Evolutionary conservation across 2,329 filamentous ascomycete species (phyloP), one percentile per base, ranked within the genome.

Genomic region (Davidsoniella neocaledoniae): DNA sequence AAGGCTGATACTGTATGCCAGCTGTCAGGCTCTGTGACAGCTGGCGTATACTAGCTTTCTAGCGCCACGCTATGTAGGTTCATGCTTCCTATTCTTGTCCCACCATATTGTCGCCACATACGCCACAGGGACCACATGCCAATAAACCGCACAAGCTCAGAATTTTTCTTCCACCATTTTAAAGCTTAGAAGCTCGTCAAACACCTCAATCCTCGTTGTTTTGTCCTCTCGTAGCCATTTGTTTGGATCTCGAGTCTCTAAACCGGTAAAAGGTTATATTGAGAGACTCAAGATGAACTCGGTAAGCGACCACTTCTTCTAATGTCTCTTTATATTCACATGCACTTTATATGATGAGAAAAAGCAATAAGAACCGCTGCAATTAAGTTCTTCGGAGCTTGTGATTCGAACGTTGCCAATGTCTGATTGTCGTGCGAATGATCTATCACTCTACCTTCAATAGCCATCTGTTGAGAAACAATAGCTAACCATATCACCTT

Each of bases 291-390:
- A 48, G 17, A 52, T 55, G 51, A 51, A 53, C 41, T 54, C 49
- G 48, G 52, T 55, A 54, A 43, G 49, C 48, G 9, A 16, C 23
- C 41, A 41, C 8, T 46, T 36, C 8, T 16, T 43, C 19, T 38
- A 19, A 19, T 46, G 3, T 19, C 41, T 29, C 38, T 17, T 19
- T 9, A 5, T 2, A 4, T 41, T 46, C 21, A 23, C 48, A 14
- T 12, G 41, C 25, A 43, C 21, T 45, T 50, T 58, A 53, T 53
- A 64, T 69, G 67, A 69, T 69, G 66, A 68, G 55, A 48, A 54
- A 50, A 56, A 57, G 54, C 54, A 54, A 48, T 68, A 65, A 69
- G 67, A 69, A 69, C 67, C 67, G 67, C 67, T 69, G 67, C 67
- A 67, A 66, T 67, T 68, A 65, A 69, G 63, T 62, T 65, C 62